Conservation (phyloP, 1,284 basidiomycete genomes). For the Prillingera fragicola region DNA sequence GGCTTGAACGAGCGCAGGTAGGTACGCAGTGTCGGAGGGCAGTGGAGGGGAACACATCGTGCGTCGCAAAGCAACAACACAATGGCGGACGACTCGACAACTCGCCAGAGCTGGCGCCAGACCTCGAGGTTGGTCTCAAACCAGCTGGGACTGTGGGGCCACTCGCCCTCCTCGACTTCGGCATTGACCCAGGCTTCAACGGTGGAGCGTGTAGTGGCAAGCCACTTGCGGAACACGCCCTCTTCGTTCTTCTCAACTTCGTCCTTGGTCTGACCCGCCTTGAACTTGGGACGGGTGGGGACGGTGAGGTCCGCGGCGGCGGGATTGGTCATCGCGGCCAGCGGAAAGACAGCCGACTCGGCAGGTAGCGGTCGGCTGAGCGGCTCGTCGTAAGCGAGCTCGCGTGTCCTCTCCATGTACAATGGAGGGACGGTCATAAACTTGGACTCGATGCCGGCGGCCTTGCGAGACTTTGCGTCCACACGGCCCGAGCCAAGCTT, state of each 20-base stretch:
- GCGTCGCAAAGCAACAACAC: slow-evolving; percentile 79
- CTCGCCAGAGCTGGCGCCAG: slow-evolving; percentile 89
- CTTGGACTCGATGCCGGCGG: slow-evolving; percentile 54
- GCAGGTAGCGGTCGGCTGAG: slow-evolving; percentile 59
- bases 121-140: slow-evolving; percentile 87
- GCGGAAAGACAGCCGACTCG: slow-evolving; percentile 51
- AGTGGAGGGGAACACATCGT: slow-evolving; percentile 66
- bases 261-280: slow-evolving; percentile 71
- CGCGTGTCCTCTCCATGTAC: slow-evolving; percentile 62
- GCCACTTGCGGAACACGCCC: slow-evolving; percentile 69
- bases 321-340: slow-evolving; percentile 24
- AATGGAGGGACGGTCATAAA: slow-evolving; percentile 60
- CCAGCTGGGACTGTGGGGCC: slow-evolving; percentile 53
- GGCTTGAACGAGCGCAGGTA: slow-evolving; percentile 50
- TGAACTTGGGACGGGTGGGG: slow-evolving; percentile 74
- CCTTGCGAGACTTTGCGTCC: slow-evolving; percentile 13
- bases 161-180: slow-evolving; percentile 16
- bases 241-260: slow-evolving; percentile 84
- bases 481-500: no score
- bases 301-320: slow-evolving; percentile 47
- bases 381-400: slow-evolving; percentile 54
- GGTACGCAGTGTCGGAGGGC: slow-evolving; percentile 52
- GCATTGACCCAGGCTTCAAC: slow-evolving; percentile 56
- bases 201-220: slow-evolving; percentile 57
- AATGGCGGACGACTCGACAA: slow-evolving; percentile 77